Base-by-base conservation (phyloP, 495 filamentous ascomycete genomes). In the Cercophora newfieldiana region DNA sequence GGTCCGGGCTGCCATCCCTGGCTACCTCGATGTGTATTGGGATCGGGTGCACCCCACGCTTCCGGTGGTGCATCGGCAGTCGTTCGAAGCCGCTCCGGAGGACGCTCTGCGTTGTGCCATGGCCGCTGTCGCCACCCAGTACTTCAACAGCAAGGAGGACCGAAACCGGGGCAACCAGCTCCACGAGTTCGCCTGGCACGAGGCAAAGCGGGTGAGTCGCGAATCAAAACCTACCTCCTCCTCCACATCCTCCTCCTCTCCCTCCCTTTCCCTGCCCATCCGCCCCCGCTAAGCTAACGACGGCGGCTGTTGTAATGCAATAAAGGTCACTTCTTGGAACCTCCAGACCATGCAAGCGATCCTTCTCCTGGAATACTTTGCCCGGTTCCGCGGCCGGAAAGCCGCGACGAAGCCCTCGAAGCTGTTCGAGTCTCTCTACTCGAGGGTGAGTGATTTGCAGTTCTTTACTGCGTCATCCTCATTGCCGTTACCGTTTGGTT, bases 291-390 rank as follows among this genome's bases (percentile, higher is more conserved):
- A 65, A 21, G 56, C 69, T 65, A 51, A 66, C 65, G 14, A 63
- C 7, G 44, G 57, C 19, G 7, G 18, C 37, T 25, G 18, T 1
- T 10, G 0, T 21, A 21, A 55, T 26, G 29, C 31, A 44, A 26
- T 64, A 60, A 59, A 82, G 78, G 68, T 72, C 33, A 69, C 75
- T 16, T 74, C 77, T 59, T 83, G 81, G 81, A 78, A 69, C 72
- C 72, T 84, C 31, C 74, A 80, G 59, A 75, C 78, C 66, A 84
- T 85, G 83, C 83, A 85, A 74, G 75, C 82, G 44, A 84, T 86
- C 66, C 75, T 86, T 48, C 75, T 86, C 21, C 84, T 80, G 70
- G 84, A 86, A 68, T 76, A 82, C 66, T 86, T 84, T 65, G 76
- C 78, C 48, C 79, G 79, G 55, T 86, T 86, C 71, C 78, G 83